Evolutionary conservation across 164 flowering plant species (phyloP), one percentile per base, ranked within the genome.

Genomic region (Vitis amurensis): DNA sequence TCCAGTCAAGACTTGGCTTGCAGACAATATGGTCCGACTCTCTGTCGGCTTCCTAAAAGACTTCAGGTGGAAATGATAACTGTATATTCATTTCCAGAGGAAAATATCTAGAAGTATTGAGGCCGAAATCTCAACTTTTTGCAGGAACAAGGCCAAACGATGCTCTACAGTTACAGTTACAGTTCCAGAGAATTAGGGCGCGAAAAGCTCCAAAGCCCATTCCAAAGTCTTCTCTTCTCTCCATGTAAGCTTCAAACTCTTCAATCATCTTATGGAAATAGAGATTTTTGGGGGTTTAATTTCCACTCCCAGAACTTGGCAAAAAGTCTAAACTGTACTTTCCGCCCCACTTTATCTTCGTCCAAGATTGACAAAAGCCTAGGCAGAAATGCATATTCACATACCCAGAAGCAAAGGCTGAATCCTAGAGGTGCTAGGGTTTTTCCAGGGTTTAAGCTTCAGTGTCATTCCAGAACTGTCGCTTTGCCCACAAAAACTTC

Each of bases 381-480:
- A 30, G 29, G 37, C 13, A 12, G 1, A 23, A 17, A 23, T 11
- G 29, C 64, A 51, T 29, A 47, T 16, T 63, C 59, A 44, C 63
- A 16, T 30, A 9, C 64, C 68, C 71, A 50, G 61, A 69, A 56
- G 65, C 64, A 59, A 37, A 37, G 44, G 44, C 4, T 37, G 30
- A 65, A 53, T n/a, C 51, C 50, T 6, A 50, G 65, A 61, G 73
- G 59, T 5, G 16, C 59, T 10, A 61, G 66, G 64, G 71, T 44
- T 75, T 72, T 56, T 73, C 50, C 13, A 2, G 73, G 77, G 79
- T 76, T 76, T 73, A 76, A 68, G 64, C 63, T 66, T 53, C 80
- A 61, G 47, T 82, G 84, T 72, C 72, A 63, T 50, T 48, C 87
- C 58, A 80, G 72, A 52, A 44, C 84, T 4, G n/a, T 69, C n/a